A percentile compares a stretch with the other conserved stretches of the same genome.
These are phyloP conservation scores for Apostasia shenzhenica DNA, from an alignment of 106 monocot species.

Conservation along the genomic window DNA sequence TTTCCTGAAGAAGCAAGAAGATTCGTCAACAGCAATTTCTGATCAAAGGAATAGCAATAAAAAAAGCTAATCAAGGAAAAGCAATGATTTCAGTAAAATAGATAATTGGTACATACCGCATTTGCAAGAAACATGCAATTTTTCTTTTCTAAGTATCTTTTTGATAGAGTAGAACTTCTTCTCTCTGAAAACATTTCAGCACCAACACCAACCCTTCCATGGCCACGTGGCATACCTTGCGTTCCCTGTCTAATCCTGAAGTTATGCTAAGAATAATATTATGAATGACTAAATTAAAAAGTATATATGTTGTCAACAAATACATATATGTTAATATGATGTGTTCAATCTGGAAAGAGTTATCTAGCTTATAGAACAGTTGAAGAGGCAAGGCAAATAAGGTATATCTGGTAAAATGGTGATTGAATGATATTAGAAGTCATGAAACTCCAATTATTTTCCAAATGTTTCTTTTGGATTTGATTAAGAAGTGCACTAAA, in stretches of 20 bases:
- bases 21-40: constrained; percentile 4
- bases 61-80: not conserved
- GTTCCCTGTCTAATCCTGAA: constrained; percentile 1
- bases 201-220: constrained; percentile 9
- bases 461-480: no score
- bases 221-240: constrained; percentile 18
- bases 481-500: no score
- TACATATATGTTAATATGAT: not conserved
- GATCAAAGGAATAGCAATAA: not conserved
- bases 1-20: constrained; percentile 28
- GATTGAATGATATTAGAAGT: no score
- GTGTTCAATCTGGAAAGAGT: no score
- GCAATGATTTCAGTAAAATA: not conserved
- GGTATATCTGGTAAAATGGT: no score
- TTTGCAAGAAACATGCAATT: constrained; percentile 10
- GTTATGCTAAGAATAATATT: not conserved
- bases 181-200: constrained; percentile 14
- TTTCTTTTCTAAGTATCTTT: constrained; percentile 15
- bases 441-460: no score
- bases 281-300: not conserved
- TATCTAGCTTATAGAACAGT: no score
- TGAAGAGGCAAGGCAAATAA: no score
- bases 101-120: constrained; percentile 5
- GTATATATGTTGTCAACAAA: not conserved
- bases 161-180: constrained; percentile 6